A percentile compares a stretch with the other conserved stretches of the same genome.
Conservation (phyloP, 78 protist species). For the Dictyostelium citrinum region DNA sequence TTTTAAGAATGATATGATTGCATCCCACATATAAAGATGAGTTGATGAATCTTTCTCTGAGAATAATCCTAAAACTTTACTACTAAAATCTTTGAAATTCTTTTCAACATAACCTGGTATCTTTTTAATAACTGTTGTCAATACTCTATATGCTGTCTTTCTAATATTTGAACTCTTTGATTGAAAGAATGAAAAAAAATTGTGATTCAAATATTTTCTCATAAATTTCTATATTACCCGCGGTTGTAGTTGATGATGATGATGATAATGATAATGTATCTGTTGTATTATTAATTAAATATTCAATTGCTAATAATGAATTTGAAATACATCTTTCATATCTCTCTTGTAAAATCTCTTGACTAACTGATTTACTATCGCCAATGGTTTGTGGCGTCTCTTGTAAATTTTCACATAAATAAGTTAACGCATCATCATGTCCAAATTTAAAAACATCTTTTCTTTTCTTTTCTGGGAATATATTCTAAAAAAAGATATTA, state of each 20-base stretch:
- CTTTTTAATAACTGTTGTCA: conserved; percentile 2
- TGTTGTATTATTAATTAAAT: conserved; percentile 16
- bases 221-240: conserved; percentile 15
- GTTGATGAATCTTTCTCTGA: conserved; percentile 68
- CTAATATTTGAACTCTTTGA: conserved; percentile 67
- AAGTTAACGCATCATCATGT: conserved; percentile 49
- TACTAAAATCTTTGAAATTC: conserved; percentile 45
- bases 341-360: conserved; percentile 51
- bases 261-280: neutral
- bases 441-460: conserved; percentile 56
- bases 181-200: conserved; percentile 57
- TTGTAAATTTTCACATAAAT: conserved; percentile 36
- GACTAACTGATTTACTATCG: conserved; percentile 41
- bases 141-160: conserved; percentile 62
- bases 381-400: conserved; percentile 46
- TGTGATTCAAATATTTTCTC: conserved; percentile 49
- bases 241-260: neutral
- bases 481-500: neutral
- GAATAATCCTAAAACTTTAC: conserved; percentile 46
- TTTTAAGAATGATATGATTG: conserved; percentile 33
- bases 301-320: conserved; percentile 54
- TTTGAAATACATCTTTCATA: conserved; percentile 69
- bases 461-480: conserved; percentile 69
- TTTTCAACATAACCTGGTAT: conserved; percentile 30
- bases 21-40: conserved; percentile 72